Evolutionary conservation across 1,139 yeast genomes (phyloP), one percentile per base, ranked within the genome.

Genomic region (Ogataea hybrid): DNA sequence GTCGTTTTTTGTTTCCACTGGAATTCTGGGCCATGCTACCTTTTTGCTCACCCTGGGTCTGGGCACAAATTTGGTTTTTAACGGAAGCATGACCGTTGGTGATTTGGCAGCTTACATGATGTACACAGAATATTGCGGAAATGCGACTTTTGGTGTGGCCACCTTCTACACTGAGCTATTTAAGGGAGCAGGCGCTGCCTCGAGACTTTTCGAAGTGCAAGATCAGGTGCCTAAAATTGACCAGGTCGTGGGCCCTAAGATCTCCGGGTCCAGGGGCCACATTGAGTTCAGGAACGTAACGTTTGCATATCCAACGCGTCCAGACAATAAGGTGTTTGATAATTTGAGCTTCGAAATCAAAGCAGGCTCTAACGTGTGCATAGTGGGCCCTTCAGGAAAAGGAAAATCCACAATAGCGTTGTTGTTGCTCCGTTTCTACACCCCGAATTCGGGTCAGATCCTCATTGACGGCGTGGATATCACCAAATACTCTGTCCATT

Each of bases 121-220:
- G 76, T 90, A 90, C 64, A 92, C 96, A 0, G 90, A 89, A 31
- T 90, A 87, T 59, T 87, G 97, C 2, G 97, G 97, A 4, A 74
- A 83, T 41, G 86, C 97, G 0, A 86, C 90, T 27, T 86, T 85
- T 62, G 97, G 97, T 1, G 64, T 92, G 32, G 92, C 96, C 1
- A 84, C 84, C 47, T 90, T 90, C 61, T 90, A 89, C 58, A 84
- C 96, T 1, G 97, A 92, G 59, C 68, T 90, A 46, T 90, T 92
- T 95, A 92, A 90, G 67, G 97, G 97, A 37, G 84, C 90, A 6
- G 98, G 98, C 47, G 97, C 97, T 0, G 94, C 97, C 0, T 85
- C 95, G 42, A 74, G 98, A 49, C 69, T 92, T 41, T 92, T 92
- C 67, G 97, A 92, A 63, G 70, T 92, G 37, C 75, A 84, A 39